A percentile compares a stretch with the other conserved stretches of the same genome.
These are phyloP conservation scores for Tolypocladium amazonense DNA, from an alignment of 2,329 filamentous ascomycete species.

Conservation along the genomic window DNA sequence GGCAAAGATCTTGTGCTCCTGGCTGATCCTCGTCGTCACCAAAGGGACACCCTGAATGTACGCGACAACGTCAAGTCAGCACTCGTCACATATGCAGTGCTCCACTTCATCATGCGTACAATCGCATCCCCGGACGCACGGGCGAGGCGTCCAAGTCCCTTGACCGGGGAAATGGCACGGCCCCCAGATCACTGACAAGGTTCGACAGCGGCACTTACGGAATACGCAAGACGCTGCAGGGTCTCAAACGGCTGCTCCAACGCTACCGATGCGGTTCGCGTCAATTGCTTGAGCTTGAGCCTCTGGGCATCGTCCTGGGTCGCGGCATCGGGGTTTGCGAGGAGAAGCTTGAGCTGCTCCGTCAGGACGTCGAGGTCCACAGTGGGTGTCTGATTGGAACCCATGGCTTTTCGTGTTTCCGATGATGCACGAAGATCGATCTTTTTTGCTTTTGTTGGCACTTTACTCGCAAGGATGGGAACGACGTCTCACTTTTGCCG, in stretches of 20 bases:
- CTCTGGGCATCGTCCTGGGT: neutral
- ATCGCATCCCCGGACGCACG: neutral
- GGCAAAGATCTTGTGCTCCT: slow-evolving; percentile 7
- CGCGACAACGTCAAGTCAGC: neutral
- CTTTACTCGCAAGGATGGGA: neutral
- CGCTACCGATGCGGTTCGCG: slow-evolving; percentile 3
- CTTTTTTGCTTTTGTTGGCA: neutral
- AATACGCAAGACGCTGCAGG: slow-evolving; percentile 6
- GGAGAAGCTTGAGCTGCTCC: neutral
- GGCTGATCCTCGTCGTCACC: slow-evolving; percentile 6
- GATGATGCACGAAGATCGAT: neutral
- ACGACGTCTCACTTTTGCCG: neutral
- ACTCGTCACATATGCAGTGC: neutral
- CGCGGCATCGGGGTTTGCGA: neutral
- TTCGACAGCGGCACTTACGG: slow-evolving; percentile 2
- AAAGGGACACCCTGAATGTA: slow-evolving; percentile 4
- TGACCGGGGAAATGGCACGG: neutral
- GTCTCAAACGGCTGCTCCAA: slow-evolving; percentile 10
- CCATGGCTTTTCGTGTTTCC: neutral
- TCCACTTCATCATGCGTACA: neutral
- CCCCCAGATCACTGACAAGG: neutral
- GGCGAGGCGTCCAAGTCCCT: neutral
- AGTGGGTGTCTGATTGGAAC: neutral
- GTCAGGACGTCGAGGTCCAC: neutral
- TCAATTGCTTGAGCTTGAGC: neutral